Evolutionary conservation across 345 rosid species (phyloP).

Genomic region (Corchorus olitorius): DNA sequence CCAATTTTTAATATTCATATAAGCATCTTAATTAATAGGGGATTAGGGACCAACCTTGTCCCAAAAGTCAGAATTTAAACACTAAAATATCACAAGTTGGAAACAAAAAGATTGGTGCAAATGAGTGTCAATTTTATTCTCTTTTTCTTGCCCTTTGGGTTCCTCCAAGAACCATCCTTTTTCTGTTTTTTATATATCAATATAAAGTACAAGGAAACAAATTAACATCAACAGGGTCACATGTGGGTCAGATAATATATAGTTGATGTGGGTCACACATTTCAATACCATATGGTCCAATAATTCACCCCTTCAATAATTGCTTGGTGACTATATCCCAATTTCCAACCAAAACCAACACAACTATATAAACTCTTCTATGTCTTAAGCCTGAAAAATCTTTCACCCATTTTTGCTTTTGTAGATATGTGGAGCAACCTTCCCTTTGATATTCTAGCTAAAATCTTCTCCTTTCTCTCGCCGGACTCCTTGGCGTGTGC

Average conservation of each 20-base stretch:
- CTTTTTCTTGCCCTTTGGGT: slow-evolving; percentile 24
- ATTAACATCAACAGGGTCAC: slow-evolving; percentile 17
- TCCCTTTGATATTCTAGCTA: slow-evolving; percentile 46
- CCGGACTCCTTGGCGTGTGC: slow-evolving; percentile 55
- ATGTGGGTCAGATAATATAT: slow-evolving; percentile 17
- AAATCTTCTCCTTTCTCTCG: slow-evolving; percentile 49
- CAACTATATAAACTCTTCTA: neutral
- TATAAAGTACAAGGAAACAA: slow-evolving; percentile 9
- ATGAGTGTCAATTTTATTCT: neutral
- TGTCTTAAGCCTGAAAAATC: neutral
- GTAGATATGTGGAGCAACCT: slow-evolving; percentile 54
- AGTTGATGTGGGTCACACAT: slow-evolving; percentile 30
- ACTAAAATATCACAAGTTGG: neutral
- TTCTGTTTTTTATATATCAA: neutral
- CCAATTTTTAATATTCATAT: neutral
- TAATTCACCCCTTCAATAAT: slow-evolving; percentile 27
- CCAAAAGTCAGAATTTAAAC: neutral
- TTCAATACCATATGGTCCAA: slow-evolving; percentile 23
- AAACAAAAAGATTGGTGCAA: neutral
- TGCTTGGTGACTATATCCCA: neutral
- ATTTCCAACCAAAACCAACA: neutral
- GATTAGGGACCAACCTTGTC: neutral
- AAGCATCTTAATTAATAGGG: neutral
- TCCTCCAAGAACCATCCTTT: slow-evolving; percentile 25
- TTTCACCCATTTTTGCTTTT: neutral